Conservation (phyloP, 768 basidiomycete genomes). For the Boletus rubropictus region DNA sequence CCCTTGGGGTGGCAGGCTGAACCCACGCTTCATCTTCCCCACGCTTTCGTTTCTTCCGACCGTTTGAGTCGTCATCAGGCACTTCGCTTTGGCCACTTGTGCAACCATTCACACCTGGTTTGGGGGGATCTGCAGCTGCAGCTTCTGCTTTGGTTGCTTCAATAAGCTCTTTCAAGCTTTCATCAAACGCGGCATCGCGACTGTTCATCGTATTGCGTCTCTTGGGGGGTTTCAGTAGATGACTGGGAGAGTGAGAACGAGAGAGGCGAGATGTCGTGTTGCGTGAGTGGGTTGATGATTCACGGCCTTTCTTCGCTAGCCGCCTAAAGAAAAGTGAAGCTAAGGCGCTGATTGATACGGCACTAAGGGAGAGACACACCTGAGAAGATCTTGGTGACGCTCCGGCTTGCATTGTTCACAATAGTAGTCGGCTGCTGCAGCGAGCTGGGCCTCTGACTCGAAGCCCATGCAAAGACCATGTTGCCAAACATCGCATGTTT, state of each 20-base stretch:
- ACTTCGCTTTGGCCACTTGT: constrained; percentile 36
- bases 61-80: constrained; percentile 47
- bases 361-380: constrained; percentile 43
- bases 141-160: constrained; percentile 71
- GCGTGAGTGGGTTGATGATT: constrained; percentile 59
- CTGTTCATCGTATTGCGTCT: constrained; percentile 97
- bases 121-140: constrained; percentile 43
- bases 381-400: constrained; percentile 73
- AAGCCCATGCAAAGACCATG: constrained; percentile 96
- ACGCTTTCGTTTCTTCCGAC: constrained; percentile 70
- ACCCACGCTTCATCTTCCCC: constrained; percentile 67
- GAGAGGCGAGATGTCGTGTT: constrained; percentile 58
- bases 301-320: constrained; percentile 56
- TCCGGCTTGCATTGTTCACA: constrained; percentile 93
- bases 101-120: constrained; percentile 32
- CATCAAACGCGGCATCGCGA: constrained; percentile 89
- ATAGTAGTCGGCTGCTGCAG: constrained; percentile 79
- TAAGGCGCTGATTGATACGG: constrained; percentile 16
- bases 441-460: constrained; percentile 67
- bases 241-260: constrained; percentile 67
- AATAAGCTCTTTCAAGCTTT: constrained; percentile 73
- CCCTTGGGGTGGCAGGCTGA: not conserved
- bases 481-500: constrained; percentile 96
- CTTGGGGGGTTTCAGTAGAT: constrained; percentile 65
- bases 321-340: constrained; percentile 39